Percentiles rank a stretch among this genome's conserved stretches.
Evolutionary conservation across 1,139 yeast species (phyloP).

Genomic region (Arxiozyma bovina): DNA sequence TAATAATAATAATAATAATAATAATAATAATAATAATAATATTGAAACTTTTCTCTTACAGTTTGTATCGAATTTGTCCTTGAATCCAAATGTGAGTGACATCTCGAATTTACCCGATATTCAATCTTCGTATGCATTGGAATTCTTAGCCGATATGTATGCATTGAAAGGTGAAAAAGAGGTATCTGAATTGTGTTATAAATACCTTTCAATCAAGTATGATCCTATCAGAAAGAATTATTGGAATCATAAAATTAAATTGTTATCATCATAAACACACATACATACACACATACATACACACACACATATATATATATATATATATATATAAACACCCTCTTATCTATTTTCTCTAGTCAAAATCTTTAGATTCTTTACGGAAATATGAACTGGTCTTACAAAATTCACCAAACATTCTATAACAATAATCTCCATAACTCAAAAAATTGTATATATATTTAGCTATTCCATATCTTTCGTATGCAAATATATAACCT

Average conservation of each 20-base stretch:
- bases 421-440: conserved; percentile 39
- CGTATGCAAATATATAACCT: conserved; percentile 39
- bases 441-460: conserved; percentile 46
- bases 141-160: conserved; percentile 49
- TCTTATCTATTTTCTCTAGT: background rate
- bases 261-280: conserved; percentile 1
- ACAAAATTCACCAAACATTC: conserved; percentile 4
- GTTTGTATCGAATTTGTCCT: conserved; percentile 1
- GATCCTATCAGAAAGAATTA: conserved; percentile 64
- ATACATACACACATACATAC: no score
- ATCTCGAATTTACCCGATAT: conserved; percentile 26
- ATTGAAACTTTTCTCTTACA: background rate
- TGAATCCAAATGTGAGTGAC: background rate
- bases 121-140: conserved; percentile 58
- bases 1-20: no score
- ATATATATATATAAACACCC: background rate
- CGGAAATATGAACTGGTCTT: conserved; percentile 11
- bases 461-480: conserved; percentile 41
- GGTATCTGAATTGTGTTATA: conserved; percentile 39
- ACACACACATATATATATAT: background rate
- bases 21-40: background rate
- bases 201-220: conserved; percentile 41
- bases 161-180: conserved; percentile 24
- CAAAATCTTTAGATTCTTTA: conserved; percentile 13
- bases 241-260: conserved; percentile 40